Evolutionary conservation across 495 filamentous ascomycete species (phyloP), one percentile per base, ranked within the genome.

Genomic region (Aspergillus steynii): DNA sequence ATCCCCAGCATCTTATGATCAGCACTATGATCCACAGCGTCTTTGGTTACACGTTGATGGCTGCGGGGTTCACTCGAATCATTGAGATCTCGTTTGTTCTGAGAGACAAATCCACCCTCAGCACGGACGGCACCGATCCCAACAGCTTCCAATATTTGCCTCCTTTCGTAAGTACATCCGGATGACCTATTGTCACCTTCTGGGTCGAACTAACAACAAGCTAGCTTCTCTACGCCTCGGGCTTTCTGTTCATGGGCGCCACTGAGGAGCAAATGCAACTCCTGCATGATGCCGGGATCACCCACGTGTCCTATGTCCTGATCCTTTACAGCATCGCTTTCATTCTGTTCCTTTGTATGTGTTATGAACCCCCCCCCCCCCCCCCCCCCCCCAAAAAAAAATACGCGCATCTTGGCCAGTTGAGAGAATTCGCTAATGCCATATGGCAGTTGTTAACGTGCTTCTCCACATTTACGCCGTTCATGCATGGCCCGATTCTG

Each of bases 31-130:
- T 96, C 5, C 96, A 99, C 74, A 80, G 83, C n/a, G 79, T 96
- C 55, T 99, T 98, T 66, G 95, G 95, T 7, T 98, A 96, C 67
- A 97, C 90, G 0, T 82, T 99, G 46, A 99, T 98, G 94, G 90
- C 85, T 0, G 93, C 92, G 8, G 95, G 92, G 26, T 34, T 89
- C 15, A 85, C 90, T 0, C 84, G 95, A 51, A 90, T 97, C 55
- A 90, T 99, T 56, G 95, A 99, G 78, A 88, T 99, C 67, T 83
- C 90, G 0, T 96, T 99, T 64, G 84, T 98, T 1, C 78, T 97
- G 61, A 83, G 74, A 61, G 95, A 98, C 72, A 81, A 82, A 61
- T 72, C 80, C 46, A 79, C 85, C 10, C 60, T 89, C 4, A 81
- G 79, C 29, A 68, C 68, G 59, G 83, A 86, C 64, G 85, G 83